Evolutionary conservation across 2,329 filamentous ascomycete species (phyloP).

Genomic region (Ophiobolus disseminans): DNA sequence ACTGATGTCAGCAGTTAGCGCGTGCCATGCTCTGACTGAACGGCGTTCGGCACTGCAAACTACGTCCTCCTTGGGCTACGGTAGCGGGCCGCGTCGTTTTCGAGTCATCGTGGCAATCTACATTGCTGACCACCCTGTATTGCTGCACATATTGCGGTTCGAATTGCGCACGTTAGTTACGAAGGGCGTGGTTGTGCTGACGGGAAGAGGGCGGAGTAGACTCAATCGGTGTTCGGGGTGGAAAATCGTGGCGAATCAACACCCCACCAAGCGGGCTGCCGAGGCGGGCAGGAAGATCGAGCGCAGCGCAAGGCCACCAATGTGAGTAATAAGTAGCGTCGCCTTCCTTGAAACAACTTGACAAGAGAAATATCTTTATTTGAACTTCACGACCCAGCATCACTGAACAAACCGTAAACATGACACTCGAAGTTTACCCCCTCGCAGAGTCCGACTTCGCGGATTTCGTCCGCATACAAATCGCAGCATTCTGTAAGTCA

Average conservation of each 20-base stretch:
- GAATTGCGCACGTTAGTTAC: not conserved
- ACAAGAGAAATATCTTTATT: no score
- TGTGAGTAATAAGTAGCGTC: no score
- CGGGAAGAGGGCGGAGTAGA: constrained; percentile 12
- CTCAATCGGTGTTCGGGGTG: constrained; percentile 7
- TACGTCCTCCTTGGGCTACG: no score
- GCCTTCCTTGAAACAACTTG: no score
- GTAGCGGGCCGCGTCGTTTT: no score
- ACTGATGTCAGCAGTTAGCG: no score
- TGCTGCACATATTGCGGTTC: not conserved
- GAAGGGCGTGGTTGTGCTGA: not conserved
- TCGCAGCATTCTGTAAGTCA: constrained; percentile 44
- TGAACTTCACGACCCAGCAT: not conserved
- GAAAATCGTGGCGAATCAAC: no score
- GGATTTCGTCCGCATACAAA: constrained; percentile 36
- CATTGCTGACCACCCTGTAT: not conserved
- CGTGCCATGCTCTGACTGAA: no score
- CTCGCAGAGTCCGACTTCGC: constrained; percentile 36
- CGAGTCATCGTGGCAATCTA: no score
- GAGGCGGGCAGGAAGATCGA: not conserved
- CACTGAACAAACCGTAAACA: constrained; percentile 12
- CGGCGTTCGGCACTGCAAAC: no score
- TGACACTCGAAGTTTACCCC: constrained; percentile 46
- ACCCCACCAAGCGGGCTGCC: constrained; percentile 7
- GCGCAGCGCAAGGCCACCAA: not conserved